A percentile compares a stretch with the other conserved stretches of the same genome.
These are phyloP conservation scores for Hydrangea macrophylla DNA, from an alignment of 148 eudicot genomes.

Conservation along the genomic window DNA sequence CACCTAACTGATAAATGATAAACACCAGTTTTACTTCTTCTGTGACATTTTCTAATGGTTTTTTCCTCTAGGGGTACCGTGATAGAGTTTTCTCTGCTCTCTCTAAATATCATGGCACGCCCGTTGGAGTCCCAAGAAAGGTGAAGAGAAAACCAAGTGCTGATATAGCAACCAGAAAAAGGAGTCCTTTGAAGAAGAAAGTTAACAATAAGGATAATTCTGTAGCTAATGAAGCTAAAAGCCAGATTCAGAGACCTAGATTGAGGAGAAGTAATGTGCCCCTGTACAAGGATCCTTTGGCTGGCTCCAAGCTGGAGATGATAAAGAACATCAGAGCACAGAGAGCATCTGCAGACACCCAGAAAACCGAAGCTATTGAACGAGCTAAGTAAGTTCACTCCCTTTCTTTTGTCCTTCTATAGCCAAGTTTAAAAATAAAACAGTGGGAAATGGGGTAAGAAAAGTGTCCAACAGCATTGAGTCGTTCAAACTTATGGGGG, in stretches of 20 bases:
- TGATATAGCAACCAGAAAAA: constrained; percentile 30
- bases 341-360: constrained; percentile 54
- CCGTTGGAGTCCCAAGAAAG: constrained; percentile 51
- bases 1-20: too few species aligned
- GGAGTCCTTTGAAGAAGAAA: constrained; percentile 36
- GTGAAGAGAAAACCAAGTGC: constrained; percentile 39
- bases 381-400: constrained; percentile 75
- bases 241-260: constrained; percentile 27
- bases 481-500: too few species aligned
- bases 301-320: constrained; percentile 78
- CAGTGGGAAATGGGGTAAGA: background rate
- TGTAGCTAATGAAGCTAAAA: constrained; percentile 17
- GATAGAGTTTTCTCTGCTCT: constrained; percentile 55
- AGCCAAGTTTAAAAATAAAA: background rate
- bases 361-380: constrained; percentile 53
- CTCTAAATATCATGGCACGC: constrained; percentile 58
- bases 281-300: constrained; percentile 74
- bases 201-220: constrained; percentile 10
- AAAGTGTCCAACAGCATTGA: background rate
- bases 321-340: constrained; percentile 79
- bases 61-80: constrained; percentile 58
- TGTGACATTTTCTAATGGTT: constrained; percentile 7
- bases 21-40: background rate
- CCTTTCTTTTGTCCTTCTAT: background rate
- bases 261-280: constrained; percentile 42